Base-by-base conservation (phyloP, 2,329 filamentous ascomycete species). In the Colletotrichum lupini region DNA sequence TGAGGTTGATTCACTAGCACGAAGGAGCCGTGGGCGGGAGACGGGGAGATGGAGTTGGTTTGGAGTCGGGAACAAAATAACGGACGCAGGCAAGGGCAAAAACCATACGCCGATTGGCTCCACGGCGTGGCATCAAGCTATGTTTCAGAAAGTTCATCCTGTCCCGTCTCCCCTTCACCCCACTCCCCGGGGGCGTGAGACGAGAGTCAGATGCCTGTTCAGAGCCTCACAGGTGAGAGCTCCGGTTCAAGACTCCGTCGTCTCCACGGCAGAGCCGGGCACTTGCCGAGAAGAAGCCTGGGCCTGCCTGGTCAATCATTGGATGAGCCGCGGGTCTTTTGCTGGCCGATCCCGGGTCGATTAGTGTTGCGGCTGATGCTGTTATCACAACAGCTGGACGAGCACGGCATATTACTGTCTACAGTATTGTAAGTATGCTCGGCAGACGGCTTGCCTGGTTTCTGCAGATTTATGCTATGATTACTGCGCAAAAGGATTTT, bases 91-190 rank as follows among this genome's bases (percentile, higher is more conserved):
- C 46, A 55, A 22, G 37, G 28, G 42, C 52, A 42, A 42, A 71
- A 30, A 49, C 24, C 24, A 59, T 32, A 53, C 37, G 22, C 58
- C 69, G 69, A 69, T 72, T 72, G 69, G 66, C 42, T 63, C 58
- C 37, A 35, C 28, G 69, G 53, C 59, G 37, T 52, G 37, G 53
- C 30, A 69, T 61, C 59, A 53, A 32, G 52, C 55, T 53, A 55
- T 37, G 69, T 72, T 72, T 69, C 69, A 69, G 65, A 68, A 63
- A 46, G 58, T 57, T 58, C 68, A 28, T 68, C 68, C 49, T 62
- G 64, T 72, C 42, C 42, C 16, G 14, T 42, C 37, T 49, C 8
- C 42, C 42, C 42, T 22, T n/a, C 19, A 19, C 42, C 42, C 42
- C 42, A 49, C 42, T 49, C 42, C 42, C 42, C 42, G 42, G 19